Evolutionary conservation across 345 rosid genomes (phyloP), one percentile per base, ranked within the genome.

Genomic region (Lumnitzera racemosa): DNA sequence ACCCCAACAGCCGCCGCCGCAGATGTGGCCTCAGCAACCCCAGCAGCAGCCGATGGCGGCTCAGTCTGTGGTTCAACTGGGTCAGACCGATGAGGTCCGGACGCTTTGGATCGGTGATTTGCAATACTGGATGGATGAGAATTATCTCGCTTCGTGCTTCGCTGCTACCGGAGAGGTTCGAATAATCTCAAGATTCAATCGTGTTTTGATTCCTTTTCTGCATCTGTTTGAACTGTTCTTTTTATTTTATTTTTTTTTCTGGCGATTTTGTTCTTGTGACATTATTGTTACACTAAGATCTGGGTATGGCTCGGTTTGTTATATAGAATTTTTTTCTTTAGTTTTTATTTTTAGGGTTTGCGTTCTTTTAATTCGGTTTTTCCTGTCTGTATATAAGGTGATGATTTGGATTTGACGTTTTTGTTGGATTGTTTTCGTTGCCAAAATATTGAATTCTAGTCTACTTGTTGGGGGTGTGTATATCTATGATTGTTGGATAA

Each of bases 31-130:
- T 31, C 57, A 55, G 13, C 80, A 75, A 31, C 83, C 54, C 67
- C 74, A 57, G 14, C 56, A 58, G 9, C 58, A 23, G 13, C 68
- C 64, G 9, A 67, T 67, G 31, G 77, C 77, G 12, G 76, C 70
- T 20, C 72, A 53, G 17, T 65, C 49, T n/a, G 23, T 67, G 50
- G 52, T 64, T 52, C 85, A 73, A 51, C 76, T 88, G 12, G 75
- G 53, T 49, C 70, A 66, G 46, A 67, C 77, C 13, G 96, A 89
- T 10, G 98, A 91, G 81, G 79, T 86, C 70, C 88, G 96, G 61
- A 91, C 98, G 49, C 86, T 91, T 53, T 91, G 98, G 98, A 88
- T 91, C 78, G 98, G 98, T 1, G 95, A 91, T 63, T 81, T 91
- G 71, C 91, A 86, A 85, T 84, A 84, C 74, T 91, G 96, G 96